Base-by-base conservation (phyloP, 1,139 yeast species). In the Pichia sorboxylosa region DNA sequence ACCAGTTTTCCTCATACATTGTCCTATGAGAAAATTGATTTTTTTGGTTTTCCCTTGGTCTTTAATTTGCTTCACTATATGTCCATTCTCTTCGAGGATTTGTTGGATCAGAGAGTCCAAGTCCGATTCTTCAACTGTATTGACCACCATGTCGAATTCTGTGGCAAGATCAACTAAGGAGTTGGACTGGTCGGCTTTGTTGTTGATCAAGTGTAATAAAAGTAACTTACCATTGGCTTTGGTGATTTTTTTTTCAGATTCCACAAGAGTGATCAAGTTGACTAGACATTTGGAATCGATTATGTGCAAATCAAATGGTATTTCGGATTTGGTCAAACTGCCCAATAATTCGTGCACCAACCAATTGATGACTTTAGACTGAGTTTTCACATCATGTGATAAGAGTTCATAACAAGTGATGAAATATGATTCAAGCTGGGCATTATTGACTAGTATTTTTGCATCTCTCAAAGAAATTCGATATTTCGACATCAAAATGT, bases 271-370 rank as follows among this genome's bases (percentile, higher is more conserved):
- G 29, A 76, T 55, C 19, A 79, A 53, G 22, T 66, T 66, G 1
- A 65, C 57, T 28, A 73, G 52, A 24, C 55, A 54, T 0, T 42
- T 27, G 1, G 60, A 53, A 8, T 63, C 52, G 3, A 80, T 46
- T 2, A 61, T 33, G 10, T 49, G 37, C 0, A 58, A 41, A 24
- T 59, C 59, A 26, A 77, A 60, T 5, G 54, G 51, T 25, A 61
- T 44, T 13, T 69, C 63, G 8, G 66, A 57, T 45, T 72, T 73
- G 9, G 74, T 64, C 40, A 83, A 64, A 13, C 73, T 63, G 0
- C 96, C 95, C 17, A 83, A 49, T 22, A 85, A 57, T 41, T 83
- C 90, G 54, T 90, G 92, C 15, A 84, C 73, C 8, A 85, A 55
- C 95, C 95, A 85, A 47, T 82, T 84, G 27, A 78, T 74, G 1